These are phyloP conservation scores for Cladosporium sp. DNA, from an alignment of 2,329 filamentous ascomycete species.

Conservation along the genomic window DNA sequence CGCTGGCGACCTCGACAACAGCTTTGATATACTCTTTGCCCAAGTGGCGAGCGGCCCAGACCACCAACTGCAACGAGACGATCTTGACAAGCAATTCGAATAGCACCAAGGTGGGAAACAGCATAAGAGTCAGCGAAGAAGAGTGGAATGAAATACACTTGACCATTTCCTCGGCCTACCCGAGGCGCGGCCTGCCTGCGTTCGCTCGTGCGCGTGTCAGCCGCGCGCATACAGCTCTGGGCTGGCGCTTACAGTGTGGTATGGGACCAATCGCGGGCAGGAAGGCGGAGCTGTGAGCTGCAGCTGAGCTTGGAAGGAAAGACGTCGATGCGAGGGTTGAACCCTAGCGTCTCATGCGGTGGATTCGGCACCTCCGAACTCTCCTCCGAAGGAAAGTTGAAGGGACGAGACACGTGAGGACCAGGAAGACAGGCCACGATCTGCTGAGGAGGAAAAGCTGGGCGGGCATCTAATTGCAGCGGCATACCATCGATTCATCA, in stretches of 20 bases:
- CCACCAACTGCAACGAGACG: slow-evolving; percentile 15
- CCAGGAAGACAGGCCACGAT: too few species aligned
- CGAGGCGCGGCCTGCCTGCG: not conserved
- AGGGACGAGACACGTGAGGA: not conserved
- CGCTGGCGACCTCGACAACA: slow-evolving; percentile 24
- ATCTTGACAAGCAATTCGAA: slow-evolving; percentile 16
- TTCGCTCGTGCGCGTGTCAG: slow-evolving; percentile 1
- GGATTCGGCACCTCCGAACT: not conserved
- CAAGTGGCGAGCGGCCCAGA: slow-evolving; percentile 12
- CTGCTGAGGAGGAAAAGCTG: not conserved
- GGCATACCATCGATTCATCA: not conserved
- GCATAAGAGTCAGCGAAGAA: slow-evolving; percentile 2
- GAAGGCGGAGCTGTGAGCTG: not conserved
- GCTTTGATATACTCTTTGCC: slow-evolving; percentile 24
- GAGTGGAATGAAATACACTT: not conserved
- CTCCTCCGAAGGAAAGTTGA: slow-evolving; percentile 11
- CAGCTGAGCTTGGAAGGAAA: not conserved
- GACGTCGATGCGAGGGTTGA: not conserved
- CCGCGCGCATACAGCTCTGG: slow-evolving; percentile 11
- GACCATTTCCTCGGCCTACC: not conserved
- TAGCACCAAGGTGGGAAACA: slow-evolving; percentile 7
- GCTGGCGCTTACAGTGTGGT: slow-evolving; percentile 7
- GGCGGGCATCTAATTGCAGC: not conserved
- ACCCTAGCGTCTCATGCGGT: not conserved
- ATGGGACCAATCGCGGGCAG: slow-evolving; percentile 4